Conservation (phyloP, 192 early-diverging fungal genomes). For the Coemansia pectinata region DNA sequence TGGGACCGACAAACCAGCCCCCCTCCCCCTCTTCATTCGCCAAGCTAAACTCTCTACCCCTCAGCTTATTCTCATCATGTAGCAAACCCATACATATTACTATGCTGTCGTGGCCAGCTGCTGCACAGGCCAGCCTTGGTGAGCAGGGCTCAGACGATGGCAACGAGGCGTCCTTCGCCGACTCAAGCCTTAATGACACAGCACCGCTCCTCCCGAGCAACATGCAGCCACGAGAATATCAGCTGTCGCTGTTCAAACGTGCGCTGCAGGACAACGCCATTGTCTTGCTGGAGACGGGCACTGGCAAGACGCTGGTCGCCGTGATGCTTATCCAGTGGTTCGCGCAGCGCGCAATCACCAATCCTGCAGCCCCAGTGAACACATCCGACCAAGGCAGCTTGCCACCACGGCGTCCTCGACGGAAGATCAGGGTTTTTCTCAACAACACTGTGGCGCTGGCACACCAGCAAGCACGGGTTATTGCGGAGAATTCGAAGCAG, state of each 20-base stretch:
- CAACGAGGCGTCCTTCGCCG: not conserved
- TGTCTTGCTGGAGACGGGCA: constrained; percentile 89
- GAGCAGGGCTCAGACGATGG: not conserved
- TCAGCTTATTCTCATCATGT: not conserved
- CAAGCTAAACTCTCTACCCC: not conserved
- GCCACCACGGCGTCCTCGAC: not conserved
- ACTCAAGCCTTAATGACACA: not conserved
- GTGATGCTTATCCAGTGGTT: constrained; percentile 84
- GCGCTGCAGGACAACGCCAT: constrained; percentile 78
- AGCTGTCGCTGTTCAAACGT: constrained; percentile 69
- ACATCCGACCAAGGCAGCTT: not conserved
- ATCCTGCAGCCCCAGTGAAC: not conserved
- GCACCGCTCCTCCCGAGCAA: constrained; percentile 4
- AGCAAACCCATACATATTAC: not conserved
- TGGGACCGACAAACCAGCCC: not conserved
- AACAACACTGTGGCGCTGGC: constrained; percentile 89
- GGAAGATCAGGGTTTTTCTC: constrained; percentile 66
- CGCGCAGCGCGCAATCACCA: constrained; percentile 23
- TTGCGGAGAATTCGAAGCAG: constrained; percentile 65
- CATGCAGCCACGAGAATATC: constrained; percentile 72
- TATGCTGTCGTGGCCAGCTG: not conserved
- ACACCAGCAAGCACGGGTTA: constrained; percentile 80
- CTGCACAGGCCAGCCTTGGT: not conserved
- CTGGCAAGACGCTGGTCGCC: constrained; percentile 90
- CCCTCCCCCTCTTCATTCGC: not conserved